Base-by-base conservation (phyloP, 768 basidiomycete species). In the Leccinum fibrillosum region DNA sequence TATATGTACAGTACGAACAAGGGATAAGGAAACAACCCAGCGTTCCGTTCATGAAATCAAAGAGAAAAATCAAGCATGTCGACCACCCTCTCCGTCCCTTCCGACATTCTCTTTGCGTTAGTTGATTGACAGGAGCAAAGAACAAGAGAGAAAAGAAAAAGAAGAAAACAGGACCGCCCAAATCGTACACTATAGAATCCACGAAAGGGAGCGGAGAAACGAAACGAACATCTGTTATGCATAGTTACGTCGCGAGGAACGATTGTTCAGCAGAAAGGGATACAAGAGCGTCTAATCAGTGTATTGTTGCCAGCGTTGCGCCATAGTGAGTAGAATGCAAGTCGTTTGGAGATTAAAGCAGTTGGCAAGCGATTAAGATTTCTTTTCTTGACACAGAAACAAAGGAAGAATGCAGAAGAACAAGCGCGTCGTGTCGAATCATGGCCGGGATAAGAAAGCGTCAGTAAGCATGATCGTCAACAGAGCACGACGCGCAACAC, bases 401-500 rank as follows among this genome's bases (percentile, higher is more conserved):
- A 26, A 26, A 26, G 26, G 26, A 47, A 21, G 45, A 47, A 3
- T 25, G 37, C 17, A 21, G 35, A 35, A 28, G n/a, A 30, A 50
- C 17, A 13, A 30, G n/a, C n/a, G 13, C 23, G 49, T 49, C 28
- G 25, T 30, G 49, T 54, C 39, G 48, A 11, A 23, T 56, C 8
- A 64, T 49, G 62, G 62, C 21, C 62, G 62, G 11, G 62, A 63
- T 64, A 49, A 23, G 42, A 13, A 25, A 10, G 12, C 9, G 49
- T 58, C 57, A 58, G 17, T 25, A 28, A 34, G 8, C 26, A 21
- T 30, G 2, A 17, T 30, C 30, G 11, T 19, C 25, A 13, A 5
- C 3, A 4, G 12, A 28, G 11, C 2, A 25, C 2, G 12, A 56
- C 21, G 10, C 6, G 10, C 6, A 30, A 15, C 4, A 51, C 89